Evolutionary conservation across 192 early-diverging fungal genomes (phyloP).

Genomic region (Phlyctochytrium bullatum): DNA sequence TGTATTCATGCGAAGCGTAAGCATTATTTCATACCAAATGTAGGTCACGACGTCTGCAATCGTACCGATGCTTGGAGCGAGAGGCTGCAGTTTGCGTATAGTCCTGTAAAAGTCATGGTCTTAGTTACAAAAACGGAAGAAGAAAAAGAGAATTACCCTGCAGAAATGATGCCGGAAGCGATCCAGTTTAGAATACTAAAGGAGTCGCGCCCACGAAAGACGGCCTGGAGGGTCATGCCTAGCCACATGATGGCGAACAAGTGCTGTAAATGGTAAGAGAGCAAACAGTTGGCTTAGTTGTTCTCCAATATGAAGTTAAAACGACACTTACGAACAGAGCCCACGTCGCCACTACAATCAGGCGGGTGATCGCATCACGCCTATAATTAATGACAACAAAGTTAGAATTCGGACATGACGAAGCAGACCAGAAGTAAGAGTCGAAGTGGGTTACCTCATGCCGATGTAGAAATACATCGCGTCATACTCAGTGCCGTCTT

Average conservation of each 20-base stretch:
- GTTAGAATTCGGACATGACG: not conserved
- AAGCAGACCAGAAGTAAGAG: not conserved
- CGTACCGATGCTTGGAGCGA: not conserved
- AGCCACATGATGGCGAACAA: not conserved
- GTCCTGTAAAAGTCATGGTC: too few relatives aligned
- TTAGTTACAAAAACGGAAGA: too few relatives aligned
- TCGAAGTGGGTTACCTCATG: too few relatives aligned
- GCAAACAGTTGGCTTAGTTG: too few relatives aligned
- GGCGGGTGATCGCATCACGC: not conserved
- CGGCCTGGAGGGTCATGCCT: not conserved
- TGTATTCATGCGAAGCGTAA: too few relatives aligned
- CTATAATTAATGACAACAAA: not conserved
- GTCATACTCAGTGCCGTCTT: too few relatives aligned
- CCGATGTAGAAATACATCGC: too few relatives aligned
- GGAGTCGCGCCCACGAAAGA: not conserved
- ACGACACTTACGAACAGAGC: not conserved
- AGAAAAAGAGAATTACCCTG: too few relatives aligned
- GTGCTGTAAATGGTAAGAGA: not conserved
- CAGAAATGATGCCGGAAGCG: not conserved
- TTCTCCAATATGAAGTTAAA: too few relatives aligned
- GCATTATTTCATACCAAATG: conserved; percentile 1
- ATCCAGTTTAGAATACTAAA: not conserved
- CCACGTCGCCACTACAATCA: not conserved
- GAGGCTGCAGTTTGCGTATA: not conserved
- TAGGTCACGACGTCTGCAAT: not conserved